Conservation (phyloP, 2,329 filamentous ascomycete species). For the Sclerotinia minor region DNA sequence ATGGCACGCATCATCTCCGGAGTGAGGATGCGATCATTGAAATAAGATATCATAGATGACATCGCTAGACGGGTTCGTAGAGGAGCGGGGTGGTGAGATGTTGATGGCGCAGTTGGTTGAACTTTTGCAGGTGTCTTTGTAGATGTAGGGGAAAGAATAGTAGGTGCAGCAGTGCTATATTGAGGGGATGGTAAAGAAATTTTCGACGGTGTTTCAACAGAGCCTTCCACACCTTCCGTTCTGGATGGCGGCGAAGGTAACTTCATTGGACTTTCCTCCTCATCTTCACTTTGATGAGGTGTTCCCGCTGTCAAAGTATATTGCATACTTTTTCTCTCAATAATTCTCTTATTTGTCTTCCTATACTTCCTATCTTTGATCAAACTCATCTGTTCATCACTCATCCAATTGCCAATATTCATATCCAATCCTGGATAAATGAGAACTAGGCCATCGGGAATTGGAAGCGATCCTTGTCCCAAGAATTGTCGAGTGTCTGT, state of each 20-base stretch:
- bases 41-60: conserved; percentile 97
- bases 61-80: conserved; percentile 87
- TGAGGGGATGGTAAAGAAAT: conserved; percentile 19
- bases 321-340: conserved; percentile 83
- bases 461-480: conserved; percentile 61
- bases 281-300: conserved; percentile 77
- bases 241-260: conserved; percentile 27
- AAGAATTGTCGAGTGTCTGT: conserved; percentile 56
- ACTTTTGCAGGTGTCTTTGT: conserved; percentile 13
- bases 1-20: conserved; percentile 99
- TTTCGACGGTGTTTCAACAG: background rate
- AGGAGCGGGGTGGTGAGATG: conserved; percentile 55
- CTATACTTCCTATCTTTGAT: conserved; percentile 81
- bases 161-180: conserved; percentile 34
- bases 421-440: conserved; percentile 92
- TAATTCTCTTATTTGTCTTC: conserved; percentile 74
- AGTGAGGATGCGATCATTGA: conserved; percentile 90
- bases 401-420: conserved; percentile 99
- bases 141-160: conserved; percentile 31
- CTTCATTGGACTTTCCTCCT: conserved; percentile 49
- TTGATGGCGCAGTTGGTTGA: conserved; percentile 27
- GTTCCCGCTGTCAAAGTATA: conserved; percentile 84
- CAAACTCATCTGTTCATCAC: conserved; percentile 92
- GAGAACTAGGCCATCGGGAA: conserved; percentile 77
- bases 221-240: background rate